A percentile compares a stretch with the other conserved stretches of the same genome.
Evolutionary conservation across 768 basidiomycete species (phyloP).

Genomic region (Imleria badia): DNA sequence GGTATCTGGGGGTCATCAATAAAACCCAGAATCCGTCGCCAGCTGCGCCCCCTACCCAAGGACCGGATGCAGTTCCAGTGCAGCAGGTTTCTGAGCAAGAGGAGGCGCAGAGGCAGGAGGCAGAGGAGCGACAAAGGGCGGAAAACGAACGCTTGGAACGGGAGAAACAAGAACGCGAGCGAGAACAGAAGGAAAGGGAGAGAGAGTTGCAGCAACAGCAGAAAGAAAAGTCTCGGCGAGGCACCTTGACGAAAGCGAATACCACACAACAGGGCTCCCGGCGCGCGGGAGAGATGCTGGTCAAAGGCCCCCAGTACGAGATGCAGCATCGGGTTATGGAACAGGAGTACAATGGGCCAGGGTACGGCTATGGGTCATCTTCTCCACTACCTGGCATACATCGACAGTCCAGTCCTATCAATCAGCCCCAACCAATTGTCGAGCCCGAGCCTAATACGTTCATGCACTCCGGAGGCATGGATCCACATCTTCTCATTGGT

Average conservation of each 20-base stretch:
- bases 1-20: conserved; percentile 98
- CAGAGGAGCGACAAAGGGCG: conserved; percentile 39
- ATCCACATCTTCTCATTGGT: conserved; percentile 54
- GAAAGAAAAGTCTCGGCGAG: conserved; percentile 40
- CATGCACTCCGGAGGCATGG: conserved; percentile 28
- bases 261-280: conserved; percentile 47
- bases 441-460: conserved; percentile 32
- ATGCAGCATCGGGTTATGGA: conserved; percentile 93
- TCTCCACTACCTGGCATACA: conserved; percentile 27
- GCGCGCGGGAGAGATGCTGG: conserved; percentile 81
- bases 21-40: conserved; percentile 63
- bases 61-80: conserved; percentile 18
- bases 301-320: conserved; percentile 89
- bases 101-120: conserved; percentile 39
- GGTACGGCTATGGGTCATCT: conserved; percentile 25
- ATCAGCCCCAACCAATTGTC: conserved; percentile 28
- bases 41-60: conserved; percentile 37
- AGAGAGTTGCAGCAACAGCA: conserved; percentile 37
- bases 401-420: conserved; percentile 27
- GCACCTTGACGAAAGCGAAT: conserved; percentile 67
- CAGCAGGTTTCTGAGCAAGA: conserved; percentile 36
- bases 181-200: conserved; percentile 42
- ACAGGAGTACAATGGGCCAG: conserved; percentile 66
- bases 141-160: conserved; percentile 46
- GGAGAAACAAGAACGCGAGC: conserved; percentile 57